Evolutionary conservation across 2,329 filamentous ascomycete species (phyloP).

Genomic region (Cordyceps javanica): DNA sequence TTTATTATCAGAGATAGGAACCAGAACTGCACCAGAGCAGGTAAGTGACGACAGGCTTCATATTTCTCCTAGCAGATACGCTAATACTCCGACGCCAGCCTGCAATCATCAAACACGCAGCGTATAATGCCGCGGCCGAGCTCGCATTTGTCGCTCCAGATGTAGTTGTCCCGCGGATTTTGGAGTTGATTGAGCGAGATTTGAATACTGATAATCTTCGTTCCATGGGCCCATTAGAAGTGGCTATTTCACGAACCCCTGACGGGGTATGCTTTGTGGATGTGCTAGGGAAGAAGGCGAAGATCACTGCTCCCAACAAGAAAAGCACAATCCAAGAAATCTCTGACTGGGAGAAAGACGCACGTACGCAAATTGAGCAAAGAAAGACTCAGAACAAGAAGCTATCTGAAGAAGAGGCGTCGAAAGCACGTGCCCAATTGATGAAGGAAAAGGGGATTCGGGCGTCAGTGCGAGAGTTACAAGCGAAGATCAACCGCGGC

Average conservation of each 20-base stretch:
- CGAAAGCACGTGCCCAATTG: conserved; percentile 85
- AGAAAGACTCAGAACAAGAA: conserved; percentile 93
- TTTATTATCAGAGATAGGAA: conserved; percentile 62
- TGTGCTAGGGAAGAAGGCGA: conserved; percentile 77
- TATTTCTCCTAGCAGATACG: background rate
- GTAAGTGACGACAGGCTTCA: conserved; percentile 31
- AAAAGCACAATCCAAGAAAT: conserved; percentile 94
- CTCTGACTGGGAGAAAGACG: conserved; percentile 93
- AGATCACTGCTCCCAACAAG: conserved; percentile 67
- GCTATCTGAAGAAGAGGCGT: conserved; percentile 78
- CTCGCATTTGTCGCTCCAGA: conserved; percentile 91
- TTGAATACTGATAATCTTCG: conserved; percentile 64
- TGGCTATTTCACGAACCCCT: conserved; percentile 85
- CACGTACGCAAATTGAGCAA: conserved; percentile 77
- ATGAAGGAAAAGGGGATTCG: conserved; percentile 81
- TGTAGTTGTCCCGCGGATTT: conserved; percentile 66
- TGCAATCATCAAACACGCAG: conserved; percentile 54
- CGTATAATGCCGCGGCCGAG: conserved; percentile 81
- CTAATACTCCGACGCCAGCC: conserved; percentile 21
- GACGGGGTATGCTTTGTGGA: conserved; percentile 87
- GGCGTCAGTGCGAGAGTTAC: conserved; percentile 60
- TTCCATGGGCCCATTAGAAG: conserved; percentile 76
- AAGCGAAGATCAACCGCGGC: conserved; percentile 69
- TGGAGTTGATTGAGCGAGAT: conserved; percentile 68
- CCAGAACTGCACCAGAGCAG: conserved; percentile 41